phyloP scores from a whole-genome alignment of 2,329 filamentous ascomycete species.

The Sporothrix phasma region DNA sequence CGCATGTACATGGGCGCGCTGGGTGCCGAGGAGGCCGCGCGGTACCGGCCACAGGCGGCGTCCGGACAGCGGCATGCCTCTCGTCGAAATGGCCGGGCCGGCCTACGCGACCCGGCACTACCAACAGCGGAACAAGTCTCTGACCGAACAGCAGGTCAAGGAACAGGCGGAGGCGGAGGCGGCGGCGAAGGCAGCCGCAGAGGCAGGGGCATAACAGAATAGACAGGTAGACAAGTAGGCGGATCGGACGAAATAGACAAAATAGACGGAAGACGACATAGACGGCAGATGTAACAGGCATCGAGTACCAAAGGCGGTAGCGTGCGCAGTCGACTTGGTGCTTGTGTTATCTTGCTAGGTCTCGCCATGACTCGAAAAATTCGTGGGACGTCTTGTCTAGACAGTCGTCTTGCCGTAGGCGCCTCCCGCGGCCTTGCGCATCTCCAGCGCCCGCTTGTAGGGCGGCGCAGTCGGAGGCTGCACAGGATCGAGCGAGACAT shows the following conservation, averaged over 20 bases:
- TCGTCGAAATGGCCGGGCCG: slow-evolving; percentile 34
- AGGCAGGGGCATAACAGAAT: too few relatives aligned
- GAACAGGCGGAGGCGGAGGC: background rate
- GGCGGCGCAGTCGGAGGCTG: slow-evolving; percentile 94
- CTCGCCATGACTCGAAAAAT: too few relatives aligned
- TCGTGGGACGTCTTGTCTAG: background rate
- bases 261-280: too few relatives aligned
- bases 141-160: too few relatives aligned
- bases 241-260: too few relatives aligned
- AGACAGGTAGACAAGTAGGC: background rate
- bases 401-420: slow-evolving; percentile 60
- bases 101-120: slow-evolving; percentile 13
- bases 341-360: background rate
- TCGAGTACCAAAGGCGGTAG: too few relatives aligned
- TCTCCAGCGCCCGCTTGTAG: slow-evolving; percentile 82
- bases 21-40: slow-evolving; percentile 28
- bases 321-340: background rate
- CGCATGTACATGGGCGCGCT: slow-evolving; percentile 40
- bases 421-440: slow-evolving; percentile 65
- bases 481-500: slow-evolving; percentile 80
- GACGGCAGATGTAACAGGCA: too few relatives aligned
- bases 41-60: slow-evolving; percentile 14
- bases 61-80: slow-evolving; percentile 14
- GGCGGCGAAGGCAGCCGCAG: too few relatives aligned
- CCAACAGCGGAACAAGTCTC: background rate